Conservation (phyloP, 352 stramenopile species). For the Phytophthora colocasiae region DNA sequence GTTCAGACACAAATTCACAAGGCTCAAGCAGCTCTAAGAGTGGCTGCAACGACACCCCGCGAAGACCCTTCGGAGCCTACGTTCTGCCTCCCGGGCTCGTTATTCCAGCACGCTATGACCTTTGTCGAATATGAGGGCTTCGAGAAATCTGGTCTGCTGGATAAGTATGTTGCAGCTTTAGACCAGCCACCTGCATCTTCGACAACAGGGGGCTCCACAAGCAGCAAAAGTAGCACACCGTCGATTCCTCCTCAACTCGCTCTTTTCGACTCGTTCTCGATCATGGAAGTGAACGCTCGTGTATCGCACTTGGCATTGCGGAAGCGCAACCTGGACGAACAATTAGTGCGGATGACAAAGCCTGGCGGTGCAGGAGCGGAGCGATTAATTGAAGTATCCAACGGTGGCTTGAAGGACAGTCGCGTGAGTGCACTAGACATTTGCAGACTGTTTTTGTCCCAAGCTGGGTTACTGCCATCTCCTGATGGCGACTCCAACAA, state of each 20-base stretch:
- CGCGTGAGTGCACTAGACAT: slow-evolving; percentile 79
- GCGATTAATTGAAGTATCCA: slow-evolving; percentile 40
- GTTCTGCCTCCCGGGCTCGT: slow-evolving; percentile 51
- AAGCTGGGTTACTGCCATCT: slow-evolving; percentile 70
- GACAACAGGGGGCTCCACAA: slow-evolving; percentile 24
- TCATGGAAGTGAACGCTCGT: slow-evolving; percentile 87
- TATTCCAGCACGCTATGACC: slow-evolving; percentile 78
- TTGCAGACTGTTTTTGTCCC: slow-evolving; percentile 83
- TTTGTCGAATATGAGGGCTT: slow-evolving; percentile 79
- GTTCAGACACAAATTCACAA: slow-evolving; percentile 76
- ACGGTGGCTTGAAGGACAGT: slow-evolving; percentile 39
- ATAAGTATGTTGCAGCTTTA: slow-evolving; percentile 81
- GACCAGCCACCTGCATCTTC: slow-evolving; percentile 48
- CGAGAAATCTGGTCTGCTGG: slow-evolving; percentile 68
- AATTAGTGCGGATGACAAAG: slow-evolving; percentile 51
- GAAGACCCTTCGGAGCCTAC: slow-evolving; percentile 22
- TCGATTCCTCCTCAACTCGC: slow-evolving; percentile 77
- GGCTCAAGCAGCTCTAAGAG: slow-evolving; percentile 50
- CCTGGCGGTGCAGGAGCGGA: slow-evolving; percentile 41
- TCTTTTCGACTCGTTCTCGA: slow-evolving; percentile 87
- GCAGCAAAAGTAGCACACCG: slow-evolving; percentile 36
- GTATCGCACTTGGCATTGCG: slow-evolving; percentile 68
- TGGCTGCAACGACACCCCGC: slow-evolving; percentile 5
- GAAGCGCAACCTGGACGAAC: slow-evolving; percentile 52
- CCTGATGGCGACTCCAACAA: slow-evolving; percentile 66